Evolutionary conservation across 2,329 filamentous ascomycete genomes (phyloP).

Genomic region (Orbilia oligospora): DNA sequence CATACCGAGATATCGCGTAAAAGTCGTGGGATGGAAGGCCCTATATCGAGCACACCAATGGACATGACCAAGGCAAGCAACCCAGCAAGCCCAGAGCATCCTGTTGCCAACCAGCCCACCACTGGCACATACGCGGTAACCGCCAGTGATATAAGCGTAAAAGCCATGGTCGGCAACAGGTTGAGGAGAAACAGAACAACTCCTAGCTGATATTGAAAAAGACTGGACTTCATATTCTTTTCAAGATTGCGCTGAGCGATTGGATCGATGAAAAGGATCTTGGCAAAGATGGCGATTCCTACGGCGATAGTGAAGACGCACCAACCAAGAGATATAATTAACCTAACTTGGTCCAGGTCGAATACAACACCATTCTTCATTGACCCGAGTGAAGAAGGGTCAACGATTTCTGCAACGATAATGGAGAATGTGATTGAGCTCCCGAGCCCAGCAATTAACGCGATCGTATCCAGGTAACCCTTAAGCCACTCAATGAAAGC

Average conservation of each 20-base stretch:
- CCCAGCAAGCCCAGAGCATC: conserved; percentile 41
- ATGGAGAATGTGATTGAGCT: conserved; percentile 58
- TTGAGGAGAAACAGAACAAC: conserved; percentile 53
- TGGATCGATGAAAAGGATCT: conserved; percentile 56
- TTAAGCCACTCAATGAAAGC: conserved; percentile 58
- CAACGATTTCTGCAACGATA: conserved; percentile 53
- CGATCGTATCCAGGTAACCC: conserved; percentile 57
- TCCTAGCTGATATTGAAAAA: conserved; percentile 44
- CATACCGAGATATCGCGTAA: conserved; percentile 17
- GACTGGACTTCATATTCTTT: conserved; percentile 43
- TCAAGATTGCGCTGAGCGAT: conserved; percentile 52
- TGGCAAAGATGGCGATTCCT: conserved; percentile 52
- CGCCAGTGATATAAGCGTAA: conserved; percentile 51
- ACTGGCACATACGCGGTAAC: conserved; percentile 54
- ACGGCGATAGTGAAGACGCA: conserved; percentile 55
- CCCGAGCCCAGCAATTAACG: conserved; percentile 49
- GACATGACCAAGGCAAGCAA: conserved; percentile 50
- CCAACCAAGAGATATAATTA: conserved; percentile 57
- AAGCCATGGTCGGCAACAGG: conserved; percentile 48
- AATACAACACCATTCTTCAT: conserved; percentile 45
- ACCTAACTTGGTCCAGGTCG: conserved; percentile 51
- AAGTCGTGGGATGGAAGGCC: conserved; percentile 52
- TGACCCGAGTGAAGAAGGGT: conserved; percentile 32
- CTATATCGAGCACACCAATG: conserved; percentile 42
- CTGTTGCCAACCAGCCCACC: conserved; percentile 54